Evolutionary conservation across 106 monocot species (phyloP).

Genomic region (Dioscorea zingiberensis): DNA sequence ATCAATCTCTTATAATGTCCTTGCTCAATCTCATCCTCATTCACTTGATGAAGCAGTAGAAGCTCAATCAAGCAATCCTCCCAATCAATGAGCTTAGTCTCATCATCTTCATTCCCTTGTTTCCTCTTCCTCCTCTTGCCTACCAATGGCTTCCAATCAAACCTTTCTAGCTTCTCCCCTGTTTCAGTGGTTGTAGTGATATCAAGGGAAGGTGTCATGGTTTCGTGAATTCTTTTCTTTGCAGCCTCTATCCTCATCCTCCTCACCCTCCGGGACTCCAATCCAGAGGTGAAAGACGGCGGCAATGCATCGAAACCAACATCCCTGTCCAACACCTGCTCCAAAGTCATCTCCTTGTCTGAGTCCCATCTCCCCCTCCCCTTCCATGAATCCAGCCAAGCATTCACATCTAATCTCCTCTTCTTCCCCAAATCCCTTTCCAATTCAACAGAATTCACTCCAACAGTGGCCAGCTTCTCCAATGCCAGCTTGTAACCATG

Average conservation of each 20-base stretch:
- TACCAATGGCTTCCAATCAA: background rate
- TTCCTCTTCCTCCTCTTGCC: constrained; percentile 20
- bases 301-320: constrained; percentile 68
- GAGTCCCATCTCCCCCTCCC: constrained; percentile 28
- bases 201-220: constrained; percentile 17
- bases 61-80: constrained; percentile 83
- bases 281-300: constrained; percentile 58
- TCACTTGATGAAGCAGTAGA: constrained; percentile 54
- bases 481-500: constrained; percentile 35
- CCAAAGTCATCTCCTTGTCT: constrained; percentile 20
- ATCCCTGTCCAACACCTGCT: constrained; percentile 47
- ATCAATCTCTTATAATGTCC: constrained; percentile 80
- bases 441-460: constrained; percentile 5
- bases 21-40: constrained; percentile 65
- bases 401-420: constrained; percentile 27
- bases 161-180: background rate
- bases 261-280: constrained; percentile 46
- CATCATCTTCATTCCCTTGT: constrained; percentile 1
- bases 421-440: constrained; percentile 27
- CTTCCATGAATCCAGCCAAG: constrained; percentile 16
- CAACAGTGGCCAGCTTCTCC: constrained; percentile 13
- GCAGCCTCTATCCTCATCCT: constrained; percentile 60
- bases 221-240: constrained; percentile 45
- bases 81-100: constrained; percentile 59
- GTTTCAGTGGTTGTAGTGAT: background rate